Percentiles rank a stretch among this genome's conserved stretches.
Conservation (phyloP, 805 yeast genomes). For the Pichia eremophila region DNA sequence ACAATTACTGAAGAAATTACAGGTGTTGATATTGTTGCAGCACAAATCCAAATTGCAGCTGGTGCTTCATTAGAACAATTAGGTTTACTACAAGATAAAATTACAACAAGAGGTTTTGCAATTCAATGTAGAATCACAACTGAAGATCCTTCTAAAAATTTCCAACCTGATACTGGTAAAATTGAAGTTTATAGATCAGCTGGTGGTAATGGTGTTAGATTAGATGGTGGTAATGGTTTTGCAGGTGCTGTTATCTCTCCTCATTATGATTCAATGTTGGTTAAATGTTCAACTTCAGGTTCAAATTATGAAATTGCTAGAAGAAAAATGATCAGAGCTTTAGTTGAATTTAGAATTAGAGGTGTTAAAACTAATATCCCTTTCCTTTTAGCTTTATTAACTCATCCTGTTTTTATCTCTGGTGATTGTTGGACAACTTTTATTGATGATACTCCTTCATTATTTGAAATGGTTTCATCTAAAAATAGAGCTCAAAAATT, state of each 20-base stretch:
- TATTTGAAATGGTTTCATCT: conserved; percentile 89
- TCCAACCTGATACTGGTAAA: conserved; percentile 98
- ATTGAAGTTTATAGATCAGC: conserved; percentile 96
- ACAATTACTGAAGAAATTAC: conserved; percentile 98
- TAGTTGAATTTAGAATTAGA: conserved; percentile 95
- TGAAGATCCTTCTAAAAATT: conserved; percentile 92
- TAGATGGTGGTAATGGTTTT: conserved; percentile 98
- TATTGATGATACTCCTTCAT: conserved; percentile 93
- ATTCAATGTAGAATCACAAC: conserved; percentile 99
- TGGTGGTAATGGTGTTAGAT: conserved; percentile 98
- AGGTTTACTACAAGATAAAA: conserved; percentile 88
- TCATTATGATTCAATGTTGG: conserved; percentile 96
- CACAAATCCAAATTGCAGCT: conserved; percentile 97
- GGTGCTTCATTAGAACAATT: conserved; percentile 91
- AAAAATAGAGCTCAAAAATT: conserved; percentile 96
- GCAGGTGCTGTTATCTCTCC: conserved; percentile 96
- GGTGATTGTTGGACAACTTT: conserved; percentile 98
- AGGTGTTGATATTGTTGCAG: conserved; percentile 95
- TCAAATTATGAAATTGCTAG: conserved; percentile 94
- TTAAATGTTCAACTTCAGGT: conserved; percentile 95
- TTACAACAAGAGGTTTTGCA: conserved; percentile 94
- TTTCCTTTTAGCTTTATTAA: conserved; percentile 81
- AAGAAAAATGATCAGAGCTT: conserved; percentile 93
- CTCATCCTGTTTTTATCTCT: conserved; percentile 75
- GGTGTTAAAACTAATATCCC: conserved; percentile 99